phyloP scores from a whole-genome alignment of 805 yeast species.

The Saccharomyces eubayanus region DNA sequence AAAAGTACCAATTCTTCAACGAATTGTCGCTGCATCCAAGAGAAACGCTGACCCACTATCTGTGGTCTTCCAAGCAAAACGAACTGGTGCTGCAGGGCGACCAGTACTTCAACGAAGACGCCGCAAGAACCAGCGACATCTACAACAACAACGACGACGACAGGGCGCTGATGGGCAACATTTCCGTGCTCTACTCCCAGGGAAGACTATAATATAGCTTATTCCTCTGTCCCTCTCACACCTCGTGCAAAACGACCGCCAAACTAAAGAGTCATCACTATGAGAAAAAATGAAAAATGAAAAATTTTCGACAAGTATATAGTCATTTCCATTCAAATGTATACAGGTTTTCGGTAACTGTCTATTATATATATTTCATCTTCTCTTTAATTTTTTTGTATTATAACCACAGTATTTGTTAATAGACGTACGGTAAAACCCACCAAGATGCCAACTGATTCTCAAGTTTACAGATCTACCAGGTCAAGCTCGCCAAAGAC shows the following conservation, averaged over 20 bases:
- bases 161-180: neutral
- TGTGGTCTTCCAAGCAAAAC: constrained; percentile 73
- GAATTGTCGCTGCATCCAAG: constrained; percentile 72
- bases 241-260: neutral
- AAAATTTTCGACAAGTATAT: neutral
- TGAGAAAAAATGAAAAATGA: neutral
- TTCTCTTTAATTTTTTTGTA: neutral
- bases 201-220: neutral
- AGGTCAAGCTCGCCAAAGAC: constrained; percentile 47
- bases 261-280: neutral
- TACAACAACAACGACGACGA: neutral
- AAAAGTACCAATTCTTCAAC: constrained; percentile 71
- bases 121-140: constrained; percentile 46
- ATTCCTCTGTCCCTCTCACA: neutral
- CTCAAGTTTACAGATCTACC: constrained; percentile 72
- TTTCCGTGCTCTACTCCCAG: neutral
- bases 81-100: constrained; percentile 83
- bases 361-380: neutral
- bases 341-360: neutral
- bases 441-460: constrained; percentile 24
- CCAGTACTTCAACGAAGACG: constrained; percentile 81
- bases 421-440: neutral
- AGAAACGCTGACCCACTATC: constrained; percentile 61
- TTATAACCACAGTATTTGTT: neutral
- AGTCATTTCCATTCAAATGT: neutral